These are phyloP conservation scores for Helenozyma baotianmanensis DNA, from an alignment of 805 yeast genomes.

Conservation along the genomic window DNA sequence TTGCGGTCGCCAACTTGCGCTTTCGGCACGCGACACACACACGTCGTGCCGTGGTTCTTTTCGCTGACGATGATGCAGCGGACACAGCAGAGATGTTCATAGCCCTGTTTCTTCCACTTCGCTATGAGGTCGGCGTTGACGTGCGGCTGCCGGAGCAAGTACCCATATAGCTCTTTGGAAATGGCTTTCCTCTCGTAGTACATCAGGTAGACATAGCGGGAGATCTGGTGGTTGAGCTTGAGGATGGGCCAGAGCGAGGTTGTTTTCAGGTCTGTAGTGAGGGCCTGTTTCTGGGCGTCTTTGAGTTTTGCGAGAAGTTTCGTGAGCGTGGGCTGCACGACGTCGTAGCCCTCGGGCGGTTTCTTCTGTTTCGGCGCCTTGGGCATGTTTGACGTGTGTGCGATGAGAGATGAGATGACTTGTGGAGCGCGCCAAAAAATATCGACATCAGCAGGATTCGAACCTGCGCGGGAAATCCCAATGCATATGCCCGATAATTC, in stretches of 20 bases:
- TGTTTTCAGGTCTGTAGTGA: slow-evolving; percentile 42
- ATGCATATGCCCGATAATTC: slow-evolving; percentile 27
- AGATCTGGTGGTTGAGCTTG: slow-evolving; percentile 66
- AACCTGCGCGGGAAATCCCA: slow-evolving; percentile 45
- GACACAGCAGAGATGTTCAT: slow-evolving; percentile 80
- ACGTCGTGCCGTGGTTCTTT: slow-evolving; percentile 56
- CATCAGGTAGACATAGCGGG: slow-evolving; percentile 70
- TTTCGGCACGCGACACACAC: slow-evolving; percentile 84
- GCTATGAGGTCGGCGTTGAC: slow-evolving; percentile 73
- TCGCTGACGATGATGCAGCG: slow-evolving; percentile 66
- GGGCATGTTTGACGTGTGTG: slow-evolving; percentile 5
- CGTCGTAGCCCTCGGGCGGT: slow-evolving; percentile 73
- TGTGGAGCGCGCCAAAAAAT: slow-evolving; percentile 15
- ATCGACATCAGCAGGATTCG: slow-evolving; percentile 44
- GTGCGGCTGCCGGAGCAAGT: slow-evolving; percentile 62
- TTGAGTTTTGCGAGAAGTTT: slow-evolving; percentile 58
- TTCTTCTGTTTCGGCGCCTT: slow-evolving; percentile 1
- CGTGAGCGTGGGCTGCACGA: slow-evolving; percentile 59
- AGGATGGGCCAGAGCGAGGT: slow-evolving; percentile 67
- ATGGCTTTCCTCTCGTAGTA: slow-evolving; percentile 69
- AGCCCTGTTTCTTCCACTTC: slow-evolving; percentile 78
- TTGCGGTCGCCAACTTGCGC: slow-evolving; percentile 38
- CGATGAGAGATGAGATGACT: not conserved
- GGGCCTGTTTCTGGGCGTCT: slow-evolving; percentile 33
- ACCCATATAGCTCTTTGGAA: slow-evolving; percentile 62